Percentiles rank a stretch among this genome's conserved stretches.
Evolutionary conservation across 805 yeast genomes (phyloP).

Genomic region (Pichia manshurica): DNA sequence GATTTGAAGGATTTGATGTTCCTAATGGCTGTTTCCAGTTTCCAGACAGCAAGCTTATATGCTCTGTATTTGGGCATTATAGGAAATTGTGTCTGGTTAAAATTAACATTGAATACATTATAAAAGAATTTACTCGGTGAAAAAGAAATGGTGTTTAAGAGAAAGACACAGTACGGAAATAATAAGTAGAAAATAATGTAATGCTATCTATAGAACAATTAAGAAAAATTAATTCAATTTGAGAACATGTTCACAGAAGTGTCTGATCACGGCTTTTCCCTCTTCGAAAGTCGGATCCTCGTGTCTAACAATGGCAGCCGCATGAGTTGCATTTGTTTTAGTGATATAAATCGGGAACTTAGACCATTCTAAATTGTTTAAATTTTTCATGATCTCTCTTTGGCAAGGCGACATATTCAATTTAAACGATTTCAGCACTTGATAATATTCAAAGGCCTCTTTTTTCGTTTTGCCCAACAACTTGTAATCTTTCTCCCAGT

Average conservation of each 20-base stretch:
- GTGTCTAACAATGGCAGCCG: constrained; percentile 73
- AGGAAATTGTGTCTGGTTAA: constrained; percentile 2
- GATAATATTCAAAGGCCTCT: constrained; percentile 14
- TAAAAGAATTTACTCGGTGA: background rate
- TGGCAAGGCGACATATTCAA: constrained; percentile 41
- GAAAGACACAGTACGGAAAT: background rate
- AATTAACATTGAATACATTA: constrained; percentile 7
- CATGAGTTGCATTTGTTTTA: constrained; percentile 64
- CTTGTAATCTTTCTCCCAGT: constrained; percentile 14
- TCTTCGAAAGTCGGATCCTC: constrained; percentile 52
- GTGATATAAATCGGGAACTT: constrained; percentile 69
- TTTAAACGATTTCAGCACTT: constrained; percentile 25
- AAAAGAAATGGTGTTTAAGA: background rate
- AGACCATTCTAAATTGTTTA: constrained; percentile 60
- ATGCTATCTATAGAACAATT: background rate
- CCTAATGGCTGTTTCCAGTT: constrained; percentile 9
- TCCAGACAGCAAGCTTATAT: constrained; percentile 7
- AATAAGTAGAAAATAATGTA: background rate
- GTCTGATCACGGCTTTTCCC: constrained; percentile 62
- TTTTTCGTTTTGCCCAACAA: constrained; percentile 11
- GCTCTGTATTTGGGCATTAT: constrained; percentile 14
- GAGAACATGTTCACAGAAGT: constrained; percentile 50
- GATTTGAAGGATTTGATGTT: constrained; percentile 1
- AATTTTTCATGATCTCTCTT: constrained; percentile 43
- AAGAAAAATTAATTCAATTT: constrained; percentile 2